Conservation (phyloP, 2,329 filamentous ascomycete genomes). For the Cladophialophora exuberans region DNA sequence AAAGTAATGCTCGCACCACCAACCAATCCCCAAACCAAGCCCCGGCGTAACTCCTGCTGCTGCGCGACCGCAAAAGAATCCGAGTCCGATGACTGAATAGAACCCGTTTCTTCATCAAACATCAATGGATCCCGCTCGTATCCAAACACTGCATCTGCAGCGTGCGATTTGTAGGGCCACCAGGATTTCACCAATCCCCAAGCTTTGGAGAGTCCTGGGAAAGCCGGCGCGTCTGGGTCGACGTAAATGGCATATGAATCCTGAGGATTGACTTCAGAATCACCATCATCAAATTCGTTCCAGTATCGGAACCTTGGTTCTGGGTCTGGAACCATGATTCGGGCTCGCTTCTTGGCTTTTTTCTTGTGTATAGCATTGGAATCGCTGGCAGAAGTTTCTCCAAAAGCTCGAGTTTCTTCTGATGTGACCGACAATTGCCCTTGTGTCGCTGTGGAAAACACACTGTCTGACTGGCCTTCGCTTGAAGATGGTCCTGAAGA, state of each 20-base stretch:
- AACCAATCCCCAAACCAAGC: slow-evolving; percentile 9
- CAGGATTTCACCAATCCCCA: slow-evolving; percentile 16
- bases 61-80: slow-evolving; percentile 3
- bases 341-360: slow-evolving; percentile 26
- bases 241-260: slow-evolving; percentile 74
- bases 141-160: neutral
- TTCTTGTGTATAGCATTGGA: neutral
- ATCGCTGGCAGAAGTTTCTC: neutral
- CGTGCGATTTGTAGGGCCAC: slow-evolving; percentile 1
- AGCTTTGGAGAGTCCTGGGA: slow-evolving; percentile 64
- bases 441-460: slow-evolving; percentile 31
- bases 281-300: slow-evolving; percentile 86
- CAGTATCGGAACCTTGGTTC: slow-evolving; percentile 59
- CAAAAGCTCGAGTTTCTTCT: slow-evolving; percentile 22
- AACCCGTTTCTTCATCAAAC: slow-evolving; percentile 6
- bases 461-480: slow-evolving; percentile 34
- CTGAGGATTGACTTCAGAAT: slow-evolving; percentile 59
- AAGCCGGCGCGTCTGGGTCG: slow-evolving; percentile 67
- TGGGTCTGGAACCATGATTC: slow-evolving; percentile 32
- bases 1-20: neutral
- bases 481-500: slow-evolving; percentile 36
- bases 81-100: slow-evolving; percentile 4
- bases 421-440: slow-evolving; percentile 38
- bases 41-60: neutral
- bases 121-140: slow-evolving; percentile 1